Conservation (phyloP, 140 eudicot species). For the Bidens hawaiensis region DNA sequence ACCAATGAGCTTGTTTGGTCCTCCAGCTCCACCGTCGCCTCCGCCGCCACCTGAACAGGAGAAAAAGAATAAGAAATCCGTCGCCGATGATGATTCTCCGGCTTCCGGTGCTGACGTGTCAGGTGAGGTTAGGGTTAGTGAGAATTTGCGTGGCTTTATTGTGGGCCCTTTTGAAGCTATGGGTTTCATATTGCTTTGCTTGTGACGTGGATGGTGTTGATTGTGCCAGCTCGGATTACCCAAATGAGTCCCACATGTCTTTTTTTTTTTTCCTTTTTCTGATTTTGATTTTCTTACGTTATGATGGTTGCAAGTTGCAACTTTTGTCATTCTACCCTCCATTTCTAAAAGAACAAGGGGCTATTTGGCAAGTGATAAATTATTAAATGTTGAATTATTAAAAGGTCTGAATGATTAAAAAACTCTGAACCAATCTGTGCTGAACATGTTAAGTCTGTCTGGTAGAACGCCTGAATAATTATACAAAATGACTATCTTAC, state of each 20-base stretch:
- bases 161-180: conserved; percentile 6
- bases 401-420: too few relatives aligned
- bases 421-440: too few relatives aligned
- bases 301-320: not conserved
- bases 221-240: conserved; percentile 1
- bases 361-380: too few relatives aligned
- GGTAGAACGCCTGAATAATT: too few relatives aligned
- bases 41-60: not conserved
- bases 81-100: conserved; percentile 25
- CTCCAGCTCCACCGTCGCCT: conserved; percentile 29
- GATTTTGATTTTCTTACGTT: not conserved
- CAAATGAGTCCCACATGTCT: not conserved
- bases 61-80: not conserved
- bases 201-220: conserved; percentile 30
- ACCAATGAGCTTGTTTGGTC: conserved; percentile 28
- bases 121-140: conserved; percentile 19
- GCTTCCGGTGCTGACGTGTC: conserved; percentile 24
- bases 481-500: too few relatives aligned
- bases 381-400: too few relatives aligned
- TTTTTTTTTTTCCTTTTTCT: not conserved
- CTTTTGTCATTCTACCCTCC: too few relatives aligned
- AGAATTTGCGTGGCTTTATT: conserved; percentile 17
- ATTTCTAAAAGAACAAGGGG: too few relatives aligned
- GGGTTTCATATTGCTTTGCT: conserved; percentile 21
- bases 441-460: too few relatives aligned